A percentile compares a stretch with the other conserved stretches of the same genome.
Conservation (phyloP, 768 basidiomycete species). For the Lepiota subincarnata region DNA sequence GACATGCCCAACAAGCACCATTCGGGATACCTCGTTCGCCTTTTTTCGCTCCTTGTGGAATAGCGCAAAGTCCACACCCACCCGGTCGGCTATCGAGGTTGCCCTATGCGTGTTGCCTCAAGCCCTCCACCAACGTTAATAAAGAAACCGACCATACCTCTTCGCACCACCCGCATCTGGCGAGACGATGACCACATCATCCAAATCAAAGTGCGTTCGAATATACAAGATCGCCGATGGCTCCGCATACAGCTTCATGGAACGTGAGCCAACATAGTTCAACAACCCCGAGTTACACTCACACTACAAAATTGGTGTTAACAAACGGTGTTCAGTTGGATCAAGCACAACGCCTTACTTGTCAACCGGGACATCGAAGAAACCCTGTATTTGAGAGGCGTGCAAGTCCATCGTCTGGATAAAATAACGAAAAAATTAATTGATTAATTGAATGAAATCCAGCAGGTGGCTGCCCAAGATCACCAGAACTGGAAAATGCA, state of each 20-base stretch:
- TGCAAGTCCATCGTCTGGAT: conserved; percentile 95
- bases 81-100: conserved; percentile 92
- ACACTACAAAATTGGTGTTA: conserved; percentile 17
- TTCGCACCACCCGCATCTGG: conserved; percentile 99
- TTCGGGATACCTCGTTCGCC: conserved; percentile 90
- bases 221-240: conserved; percentile 95
- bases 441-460: conserved; percentile 9
- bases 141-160: conserved; percentile 50
- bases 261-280: conserved; percentile 13
- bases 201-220: conserved; percentile 82
- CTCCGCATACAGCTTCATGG: conserved; percentile 82
- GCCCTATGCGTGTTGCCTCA: conserved; percentile 52
- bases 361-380: conserved; percentile 99
- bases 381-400: conserved; percentile 98
- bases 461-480: not conserved
- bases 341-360: conserved; percentile 62
- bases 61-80: conserved; percentile 95
- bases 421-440: conserved; percentile 15
- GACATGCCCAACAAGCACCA: conserved; percentile 94
- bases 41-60: conserved; percentile 99
- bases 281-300: conserved; percentile 13
- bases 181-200: conserved; percentile 89
- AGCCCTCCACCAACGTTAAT: conserved; percentile 3
- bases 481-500: not conserved
- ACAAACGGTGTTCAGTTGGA: conserved; percentile 13